Evolutionary conservation across 1,284 basidiomycete species (phyloP).

Genomic region (Gastroboletus turbinatus): DNA sequence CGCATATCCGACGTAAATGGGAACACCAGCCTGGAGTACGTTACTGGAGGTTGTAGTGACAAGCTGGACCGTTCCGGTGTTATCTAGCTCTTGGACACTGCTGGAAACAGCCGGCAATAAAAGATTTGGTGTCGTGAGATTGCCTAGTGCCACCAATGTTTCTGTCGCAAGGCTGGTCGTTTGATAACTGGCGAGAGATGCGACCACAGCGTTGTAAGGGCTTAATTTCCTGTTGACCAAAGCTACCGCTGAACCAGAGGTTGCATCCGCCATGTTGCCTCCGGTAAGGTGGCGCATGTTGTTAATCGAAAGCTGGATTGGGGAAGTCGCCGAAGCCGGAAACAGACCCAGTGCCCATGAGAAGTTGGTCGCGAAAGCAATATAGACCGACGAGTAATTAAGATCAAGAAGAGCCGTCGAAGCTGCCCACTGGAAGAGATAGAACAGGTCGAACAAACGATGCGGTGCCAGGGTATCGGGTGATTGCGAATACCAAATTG

Average conservation of each 20-base stretch:
- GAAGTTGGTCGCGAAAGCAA: conserved; percentile 82
- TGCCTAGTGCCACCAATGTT: conserved; percentile 11
- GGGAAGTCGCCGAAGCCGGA: conserved; percentile 48
- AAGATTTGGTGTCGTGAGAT: conserved; percentile 3
- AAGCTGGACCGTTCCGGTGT: conserved; percentile 51
- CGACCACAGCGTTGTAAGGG: conserved; percentile 60
- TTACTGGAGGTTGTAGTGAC: conserved; percentile 66
- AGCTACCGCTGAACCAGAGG: conserved; percentile 57
- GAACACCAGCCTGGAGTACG: conserved; percentile 74
- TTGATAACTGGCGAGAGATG: conserved; percentile 1
- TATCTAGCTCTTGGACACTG: conserved; percentile 17
- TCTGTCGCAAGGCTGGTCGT: conserved; percentile 1
- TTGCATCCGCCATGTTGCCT: conserved; percentile 63
- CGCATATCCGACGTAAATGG: conserved; percentile 75
- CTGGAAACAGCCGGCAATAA: conserved; percentile 1
- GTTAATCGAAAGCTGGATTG: conserved; percentile 79
- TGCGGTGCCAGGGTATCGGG: conserved; percentile 51
- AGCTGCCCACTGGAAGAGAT: conserved; percentile 81
- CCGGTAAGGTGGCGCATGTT: conserved; percentile 82
- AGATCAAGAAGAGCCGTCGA: conserved; percentile 77
- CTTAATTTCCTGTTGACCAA: conserved; percentile 79
- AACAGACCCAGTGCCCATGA: conserved; percentile 89
- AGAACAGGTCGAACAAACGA: conserved; percentile 79
- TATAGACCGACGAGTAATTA: conserved; percentile 85
- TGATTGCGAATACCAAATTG: conserved; percentile 62